phyloP scores from a whole-genome alignment of 2,329 filamentous ascomycete genomes.

The Aspergillus ruber region DNA sequence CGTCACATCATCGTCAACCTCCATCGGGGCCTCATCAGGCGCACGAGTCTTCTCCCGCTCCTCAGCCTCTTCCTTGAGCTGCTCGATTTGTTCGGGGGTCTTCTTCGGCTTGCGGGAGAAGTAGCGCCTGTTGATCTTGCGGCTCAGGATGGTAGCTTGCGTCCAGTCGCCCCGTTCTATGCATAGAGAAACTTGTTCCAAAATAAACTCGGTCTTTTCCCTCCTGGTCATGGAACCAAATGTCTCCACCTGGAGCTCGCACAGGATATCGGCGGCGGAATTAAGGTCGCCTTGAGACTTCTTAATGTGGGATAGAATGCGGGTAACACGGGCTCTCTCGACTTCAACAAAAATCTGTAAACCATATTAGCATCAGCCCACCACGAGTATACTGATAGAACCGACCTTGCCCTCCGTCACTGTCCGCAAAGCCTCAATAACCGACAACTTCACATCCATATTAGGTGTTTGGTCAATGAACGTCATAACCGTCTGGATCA shows the following conservation, averaged over 20 bases:
- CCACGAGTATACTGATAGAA: slow-evolving; percentile 1
- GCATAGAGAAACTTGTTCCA: slow-evolving; percentile 88
- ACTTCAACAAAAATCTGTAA: slow-evolving; percentile 92
- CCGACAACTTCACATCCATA: slow-evolving; percentile 78
- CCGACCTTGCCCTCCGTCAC: slow-evolving; percentile 91
- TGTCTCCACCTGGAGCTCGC: slow-evolving; percentile 96
- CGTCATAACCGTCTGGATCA: slow-evolving; percentile 93
- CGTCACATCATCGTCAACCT: slow-evolving; percentile 81
- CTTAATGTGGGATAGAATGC: slow-evolving; percentile 94
- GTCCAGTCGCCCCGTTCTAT: slow-evolving; percentile 96
- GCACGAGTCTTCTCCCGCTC: slow-evolving; percentile 69
- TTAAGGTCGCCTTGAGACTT: slow-evolving; percentile 89
- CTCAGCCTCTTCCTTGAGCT: slow-evolving; percentile 77
- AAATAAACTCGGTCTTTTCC: slow-evolving; percentile 98
- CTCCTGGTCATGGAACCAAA: slow-evolving; percentile 96
- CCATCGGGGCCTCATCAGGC: slow-evolving; percentile 69
- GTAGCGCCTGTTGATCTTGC: slow-evolving; percentile 95
- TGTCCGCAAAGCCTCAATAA: slow-evolving; percentile 91
- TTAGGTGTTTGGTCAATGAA: slow-evolving; percentile 84
- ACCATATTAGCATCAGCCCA: slow-evolving; percentile 5
- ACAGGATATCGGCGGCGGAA: slow-evolving; percentile 84
- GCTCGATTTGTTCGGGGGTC: slow-evolving; percentile 79
- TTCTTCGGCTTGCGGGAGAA: slow-evolving; percentile 87
- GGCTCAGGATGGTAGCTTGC: slow-evolving; percentile 84
- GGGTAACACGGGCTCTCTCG: slow-evolving; percentile 89